Evolutionary conservation across 768 basidiomycete species (phyloP).

Genomic region (Imleria badia): DNA sequence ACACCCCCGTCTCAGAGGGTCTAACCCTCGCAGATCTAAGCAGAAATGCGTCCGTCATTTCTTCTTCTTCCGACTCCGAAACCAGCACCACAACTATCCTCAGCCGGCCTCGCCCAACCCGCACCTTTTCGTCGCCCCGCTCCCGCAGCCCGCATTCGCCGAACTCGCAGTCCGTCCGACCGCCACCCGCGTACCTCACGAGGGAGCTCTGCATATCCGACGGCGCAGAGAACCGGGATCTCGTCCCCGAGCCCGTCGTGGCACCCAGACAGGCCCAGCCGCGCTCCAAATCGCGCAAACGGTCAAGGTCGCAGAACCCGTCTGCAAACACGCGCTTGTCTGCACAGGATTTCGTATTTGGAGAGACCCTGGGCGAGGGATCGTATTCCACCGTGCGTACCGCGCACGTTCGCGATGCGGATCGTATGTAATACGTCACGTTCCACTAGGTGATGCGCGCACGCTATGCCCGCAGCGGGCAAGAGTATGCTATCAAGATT

Average conservation of each 20-base stretch:
- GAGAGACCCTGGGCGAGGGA: slow-evolving; percentile 74
- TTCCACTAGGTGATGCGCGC: slow-evolving; percentile 54
- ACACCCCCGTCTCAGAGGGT: background rate
- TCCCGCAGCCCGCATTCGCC: slow-evolving; percentile 52
- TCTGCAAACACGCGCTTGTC: slow-evolving; percentile 46
- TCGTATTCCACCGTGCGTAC: slow-evolving; percentile 75
- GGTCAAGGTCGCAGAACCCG: slow-evolving; percentile 42
- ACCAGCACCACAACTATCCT: slow-evolving; percentile 39
- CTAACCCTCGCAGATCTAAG: slow-evolving; percentile 59
- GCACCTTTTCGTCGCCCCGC: slow-evolving; percentile 65
- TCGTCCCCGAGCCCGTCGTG: slow-evolving; percentile 7
- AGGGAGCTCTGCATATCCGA: slow-evolving; percentile 50
- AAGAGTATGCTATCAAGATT: slow-evolving; percentile 75
- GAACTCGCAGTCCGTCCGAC: slow-evolving; percentile 32
- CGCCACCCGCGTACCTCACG: slow-evolving; percentile 58
- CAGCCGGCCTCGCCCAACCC: slow-evolving; percentile 51
- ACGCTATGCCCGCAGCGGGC: slow-evolving; percentile 51
- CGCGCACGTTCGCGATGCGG: background rate
- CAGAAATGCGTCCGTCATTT: slow-evolving; percentile 77
- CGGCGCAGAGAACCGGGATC: slow-evolving; percentile 19
- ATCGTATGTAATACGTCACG: slow-evolving; percentile 9
- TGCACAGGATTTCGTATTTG: slow-evolving; percentile 70
- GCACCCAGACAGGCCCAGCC: slow-evolving; percentile 20
- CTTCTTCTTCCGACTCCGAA: slow-evolving; percentile 60
- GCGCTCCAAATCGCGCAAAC: slow-evolving; percentile 41